These are phyloP conservation scores for Thelonectria blattea DNA, from an alignment of 2,329 filamentous ascomycete species.

Conservation along the genomic window DNA sequence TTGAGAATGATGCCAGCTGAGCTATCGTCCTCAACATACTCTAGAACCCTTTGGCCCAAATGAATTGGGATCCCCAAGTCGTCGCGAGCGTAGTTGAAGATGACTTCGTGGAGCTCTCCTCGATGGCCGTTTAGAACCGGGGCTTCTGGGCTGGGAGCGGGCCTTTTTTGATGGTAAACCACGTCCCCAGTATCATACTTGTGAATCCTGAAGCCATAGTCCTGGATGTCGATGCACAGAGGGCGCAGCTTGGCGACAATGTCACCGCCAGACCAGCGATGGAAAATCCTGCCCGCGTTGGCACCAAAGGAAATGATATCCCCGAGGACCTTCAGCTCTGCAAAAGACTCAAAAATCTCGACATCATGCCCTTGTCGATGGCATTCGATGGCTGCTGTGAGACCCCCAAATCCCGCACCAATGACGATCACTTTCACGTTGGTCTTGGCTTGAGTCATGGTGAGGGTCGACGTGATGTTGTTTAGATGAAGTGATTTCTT, in stretches of 20 bases:
- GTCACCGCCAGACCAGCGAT: constrained; percentile 56
- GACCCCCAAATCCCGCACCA: constrained; percentile 61
- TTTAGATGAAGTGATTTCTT: neutral
- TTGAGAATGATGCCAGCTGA: constrained; percentile 7
- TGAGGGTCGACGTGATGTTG: neutral
- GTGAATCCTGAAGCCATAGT: constrained; percentile 66
- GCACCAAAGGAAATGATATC: constrained; percentile 68
- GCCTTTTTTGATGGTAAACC: constrained; percentile 59
- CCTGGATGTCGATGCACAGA: constrained; percentile 33
- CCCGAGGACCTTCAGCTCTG: constrained; percentile 62
- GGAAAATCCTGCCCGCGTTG: constrained; percentile 61
- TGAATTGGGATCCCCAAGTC: constrained; percentile 62
- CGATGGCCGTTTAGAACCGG: constrained; percentile 62
- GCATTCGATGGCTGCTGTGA: constrained; percentile 68
- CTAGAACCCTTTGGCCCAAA: constrained; percentile 55
- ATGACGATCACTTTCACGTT: constrained; percentile 22
- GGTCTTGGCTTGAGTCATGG: constrained; percentile 22
- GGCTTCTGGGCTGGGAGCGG: constrained; percentile 24
- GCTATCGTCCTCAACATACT: constrained; percentile 58
- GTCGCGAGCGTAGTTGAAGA: constrained; percentile 62
- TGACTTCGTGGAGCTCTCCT: constrained; percentile 64
- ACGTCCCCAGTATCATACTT: constrained; percentile 66
- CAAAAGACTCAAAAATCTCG: constrained; percentile 63
- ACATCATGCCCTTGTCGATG: constrained; percentile 65
- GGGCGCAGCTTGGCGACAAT: constrained; percentile 46